A percentile compares a stretch with the other conserved stretches of the same genome.
Conservation (phyloP, 176 grass and related monocot genomes). For the Phyllostachys edulis region DNA sequence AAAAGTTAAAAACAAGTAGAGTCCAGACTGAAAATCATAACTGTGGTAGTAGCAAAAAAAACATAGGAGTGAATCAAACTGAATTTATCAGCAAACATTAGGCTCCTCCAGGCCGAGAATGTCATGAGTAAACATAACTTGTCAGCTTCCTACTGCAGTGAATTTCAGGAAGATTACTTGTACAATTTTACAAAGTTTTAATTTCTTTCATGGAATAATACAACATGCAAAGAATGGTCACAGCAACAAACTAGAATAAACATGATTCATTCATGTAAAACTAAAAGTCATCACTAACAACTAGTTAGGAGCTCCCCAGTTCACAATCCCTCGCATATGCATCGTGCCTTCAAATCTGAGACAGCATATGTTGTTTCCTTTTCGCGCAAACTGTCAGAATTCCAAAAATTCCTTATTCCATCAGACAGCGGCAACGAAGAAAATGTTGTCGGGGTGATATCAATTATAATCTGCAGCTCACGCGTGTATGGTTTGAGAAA, state of each 20-base stretch:
- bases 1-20: conserved; percentile 9
- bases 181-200: conserved; percentile 20
- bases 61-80: background rate
- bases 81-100: background rate
- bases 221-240: conserved; percentile 3
- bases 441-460: background rate
- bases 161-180: conserved; percentile 16
- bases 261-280: conserved; percentile 14
- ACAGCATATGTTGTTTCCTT: conserved; percentile 1
- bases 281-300: conserved; percentile 11
- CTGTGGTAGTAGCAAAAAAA: background rate
- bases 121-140: background rate
- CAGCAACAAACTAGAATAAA: conserved; percentile 7
- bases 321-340: conserved; percentile 18
- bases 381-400: background rate
- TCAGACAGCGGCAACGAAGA: conserved; percentile 13
- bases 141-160: background rate
- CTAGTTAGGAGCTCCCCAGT: conserved; percentile 5
- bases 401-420: conserved; percentile 18
- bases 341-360: conserved; percentile 5
- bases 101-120: background rate
- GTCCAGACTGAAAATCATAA: background rate
- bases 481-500: background rate
- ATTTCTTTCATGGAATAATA: conserved; percentile 22
- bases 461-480: conserved; percentile 28